phyloP scores from a whole-genome alignment of 1,139 yeast genomes.

The Suhomyces bribrorum region DNA sequence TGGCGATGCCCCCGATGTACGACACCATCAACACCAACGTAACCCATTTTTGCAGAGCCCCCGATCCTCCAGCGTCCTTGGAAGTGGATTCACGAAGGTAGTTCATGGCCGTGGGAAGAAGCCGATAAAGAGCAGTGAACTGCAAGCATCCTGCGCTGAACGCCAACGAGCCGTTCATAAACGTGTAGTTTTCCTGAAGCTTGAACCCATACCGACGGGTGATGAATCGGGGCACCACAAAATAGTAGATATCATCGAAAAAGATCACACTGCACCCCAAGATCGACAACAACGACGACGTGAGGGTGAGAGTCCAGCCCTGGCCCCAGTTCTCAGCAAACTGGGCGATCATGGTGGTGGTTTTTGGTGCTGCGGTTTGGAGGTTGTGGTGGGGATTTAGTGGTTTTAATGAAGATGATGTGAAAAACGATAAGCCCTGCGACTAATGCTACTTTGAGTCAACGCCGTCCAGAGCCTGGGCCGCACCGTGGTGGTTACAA shows the following conservation, averaged over 20 bases:
- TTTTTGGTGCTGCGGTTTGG: background rate
- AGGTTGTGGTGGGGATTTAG: no score
- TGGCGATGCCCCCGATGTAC: constrained; percentile 57
- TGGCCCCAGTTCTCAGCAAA: constrained; percentile 16
- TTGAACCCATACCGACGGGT: constrained; percentile 50
- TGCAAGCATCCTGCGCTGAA: constrained; percentile 77
- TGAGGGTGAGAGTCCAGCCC: constrained; percentile 27
- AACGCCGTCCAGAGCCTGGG: no score
- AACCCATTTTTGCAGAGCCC: constrained; percentile 14
- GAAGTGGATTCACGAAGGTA: constrained; percentile 35
- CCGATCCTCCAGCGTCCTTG: constrained; percentile 1
- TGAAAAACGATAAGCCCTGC: background rate
- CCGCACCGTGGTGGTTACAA: no score
- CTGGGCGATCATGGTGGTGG: constrained; percentile 4
- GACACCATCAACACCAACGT: constrained; percentile 48
- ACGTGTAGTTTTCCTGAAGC: constrained; percentile 58
- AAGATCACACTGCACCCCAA: constrained; percentile 25
- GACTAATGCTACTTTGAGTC: no score
- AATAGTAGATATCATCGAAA: constrained; percentile 24
- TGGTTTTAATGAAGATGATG: no score
- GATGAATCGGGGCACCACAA: constrained; percentile 38
- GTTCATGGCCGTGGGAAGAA: constrained; percentile 64
- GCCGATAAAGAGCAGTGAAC: constrained; percentile 71
- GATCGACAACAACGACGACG: constrained; percentile 24
- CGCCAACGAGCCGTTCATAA: constrained; percentile 65